Evolutionary conservation across 495 filamentous ascomycete genomes (phyloP), one percentile per base, ranked within the genome.

Genomic region (Tirmania nivea): DNA sequence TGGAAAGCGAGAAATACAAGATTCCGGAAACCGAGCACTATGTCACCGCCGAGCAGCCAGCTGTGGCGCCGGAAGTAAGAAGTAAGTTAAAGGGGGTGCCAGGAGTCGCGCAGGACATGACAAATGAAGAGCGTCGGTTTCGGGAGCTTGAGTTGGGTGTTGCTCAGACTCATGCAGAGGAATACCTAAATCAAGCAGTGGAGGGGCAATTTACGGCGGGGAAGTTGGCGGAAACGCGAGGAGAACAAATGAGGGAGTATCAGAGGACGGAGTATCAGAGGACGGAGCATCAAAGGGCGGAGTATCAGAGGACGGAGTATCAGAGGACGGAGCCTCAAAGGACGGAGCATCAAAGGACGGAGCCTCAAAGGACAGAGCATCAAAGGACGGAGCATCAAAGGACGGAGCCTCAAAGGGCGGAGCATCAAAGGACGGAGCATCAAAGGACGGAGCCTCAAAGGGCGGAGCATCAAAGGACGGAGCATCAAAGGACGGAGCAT

Each of bases 1-100:
- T 82, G 52, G 69, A 67, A 35, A 68, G 64, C 54, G 69, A 75
- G 59, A 69, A 69, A 54, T 72, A 73, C 56, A 67, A 59, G 56
- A 54, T 60, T 34, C 36, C 55, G 39, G 17, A 19, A 45, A 45
- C 4, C 39, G 14, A 8, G 39, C 8, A 19, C 25, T 1, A 45
- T 8, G 39, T 8, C 17, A 14, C 39, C 2, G 39, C 17, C 12
- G 17, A 45, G 14, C 39, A 45, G 39, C 39, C 12, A 2, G 12
- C 4, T 31, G 3, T 3, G 4, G 3, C 7, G 7, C 25, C 25
- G 8, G 39, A 45, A 14, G 3, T 45, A 1, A 45, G 39, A 45
- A 19, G 39, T 4, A 45, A 45, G 39, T 0, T 8, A 45, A 45
- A 14, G 9, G 39, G 17, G 25, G 25, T 31, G 25, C 25, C 25